Percentiles rank a stretch among this genome's conserved stretches.
Evolutionary conservation across 2,329 filamentous ascomycete genomes (phyloP).

Genomic region (Thermoascus crustaceus): DNA sequence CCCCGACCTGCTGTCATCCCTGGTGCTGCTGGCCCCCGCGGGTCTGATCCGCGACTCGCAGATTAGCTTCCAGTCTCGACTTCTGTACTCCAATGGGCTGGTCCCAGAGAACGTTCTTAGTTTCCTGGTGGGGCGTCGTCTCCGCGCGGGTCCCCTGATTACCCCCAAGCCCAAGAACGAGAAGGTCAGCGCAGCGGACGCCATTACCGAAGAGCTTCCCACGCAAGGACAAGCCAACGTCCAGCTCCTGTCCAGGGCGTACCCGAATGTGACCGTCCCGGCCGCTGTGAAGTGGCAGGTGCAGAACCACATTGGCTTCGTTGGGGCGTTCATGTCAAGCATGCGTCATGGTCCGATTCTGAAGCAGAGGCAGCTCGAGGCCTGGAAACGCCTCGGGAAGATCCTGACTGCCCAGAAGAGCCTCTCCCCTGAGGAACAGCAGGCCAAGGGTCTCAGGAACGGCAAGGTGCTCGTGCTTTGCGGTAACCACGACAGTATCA

Average conservation of each 20-base stretch:
- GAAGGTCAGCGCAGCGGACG: conserved; percentile 29
- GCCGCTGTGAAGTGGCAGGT: conserved; percentile 64
- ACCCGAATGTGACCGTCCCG: conserved; percentile 50
- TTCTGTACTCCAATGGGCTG: conserved; percentile 55
- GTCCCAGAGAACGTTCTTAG: conserved; percentile 52
- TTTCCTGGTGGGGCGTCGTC: conserved; percentile 44
- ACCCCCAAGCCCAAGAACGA: conserved; percentile 20
- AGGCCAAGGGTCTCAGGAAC: conserved; percentile 25
- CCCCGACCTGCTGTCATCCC: conserved; percentile 56
- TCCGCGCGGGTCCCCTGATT: conserved; percentile 38
- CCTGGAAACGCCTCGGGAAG: conserved; percentile 52
- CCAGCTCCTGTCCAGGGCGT: conserved; percentile 45
- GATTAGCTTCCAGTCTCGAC: conserved; percentile 51
- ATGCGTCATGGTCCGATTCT: conserved; percentile 64
- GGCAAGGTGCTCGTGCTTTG: conserved; percentile 57
- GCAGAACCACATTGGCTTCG: conserved; percentile 56
- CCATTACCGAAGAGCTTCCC: conserved; percentile 34
- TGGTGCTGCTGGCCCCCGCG: conserved; percentile 71
- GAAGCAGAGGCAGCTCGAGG: conserved; percentile 45
- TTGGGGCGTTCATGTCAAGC: conserved; percentile 61
- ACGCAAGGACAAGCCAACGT: conserved; percentile 25
- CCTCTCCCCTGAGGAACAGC: conserved; percentile 17
- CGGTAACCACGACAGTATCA: conserved; percentile 58
- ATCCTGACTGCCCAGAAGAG: conserved; percentile 39
- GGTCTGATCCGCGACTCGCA: conserved; percentile 63